phyloP scores from a whole-genome alignment of 23 red algal species.

The Gracilariopsis chorda region DNA sequence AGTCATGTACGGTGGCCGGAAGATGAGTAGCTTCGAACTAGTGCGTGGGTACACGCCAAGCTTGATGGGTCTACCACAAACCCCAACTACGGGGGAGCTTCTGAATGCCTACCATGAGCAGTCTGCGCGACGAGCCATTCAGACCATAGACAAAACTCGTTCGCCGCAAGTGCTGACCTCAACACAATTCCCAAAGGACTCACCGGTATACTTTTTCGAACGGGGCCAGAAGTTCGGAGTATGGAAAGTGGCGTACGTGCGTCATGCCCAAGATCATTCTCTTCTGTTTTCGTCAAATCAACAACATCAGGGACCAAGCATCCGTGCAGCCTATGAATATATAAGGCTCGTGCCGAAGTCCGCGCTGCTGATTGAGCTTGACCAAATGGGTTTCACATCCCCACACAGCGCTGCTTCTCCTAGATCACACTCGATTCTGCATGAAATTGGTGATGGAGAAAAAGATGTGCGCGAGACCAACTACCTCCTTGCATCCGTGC shows the following conservation, averaged over 20 bases:
- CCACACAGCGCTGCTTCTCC: no score
- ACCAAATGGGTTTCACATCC: background rate
- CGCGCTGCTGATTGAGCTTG: background rate
- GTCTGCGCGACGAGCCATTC: background rate
- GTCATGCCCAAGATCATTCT: background rate
- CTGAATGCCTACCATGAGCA: background rate
- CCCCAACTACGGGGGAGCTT: background rate
- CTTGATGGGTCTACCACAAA: background rate
- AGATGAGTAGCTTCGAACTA: constrained; percentile 4
- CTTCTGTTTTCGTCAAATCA: background rate
- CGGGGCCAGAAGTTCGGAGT: constrained; percentile 28
- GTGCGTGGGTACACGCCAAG: background rate
- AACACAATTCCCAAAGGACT: background rate
- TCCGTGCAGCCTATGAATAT: constrained; percentile 41
- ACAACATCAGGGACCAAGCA: background rate
- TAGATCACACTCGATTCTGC: no score
- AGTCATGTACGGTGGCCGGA: background rate
- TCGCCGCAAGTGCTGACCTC: background rate
- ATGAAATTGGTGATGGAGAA: no score
- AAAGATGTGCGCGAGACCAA: no score
- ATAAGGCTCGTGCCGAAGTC: background rate
- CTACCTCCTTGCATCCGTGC: no score
- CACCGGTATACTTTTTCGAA: constrained; percentile 21
- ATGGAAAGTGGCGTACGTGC: background rate
- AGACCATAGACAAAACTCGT: background rate